Base-by-base conservation (phyloP, 768 basidiomycete species). In the Xerocomus spinulosus region DNA sequence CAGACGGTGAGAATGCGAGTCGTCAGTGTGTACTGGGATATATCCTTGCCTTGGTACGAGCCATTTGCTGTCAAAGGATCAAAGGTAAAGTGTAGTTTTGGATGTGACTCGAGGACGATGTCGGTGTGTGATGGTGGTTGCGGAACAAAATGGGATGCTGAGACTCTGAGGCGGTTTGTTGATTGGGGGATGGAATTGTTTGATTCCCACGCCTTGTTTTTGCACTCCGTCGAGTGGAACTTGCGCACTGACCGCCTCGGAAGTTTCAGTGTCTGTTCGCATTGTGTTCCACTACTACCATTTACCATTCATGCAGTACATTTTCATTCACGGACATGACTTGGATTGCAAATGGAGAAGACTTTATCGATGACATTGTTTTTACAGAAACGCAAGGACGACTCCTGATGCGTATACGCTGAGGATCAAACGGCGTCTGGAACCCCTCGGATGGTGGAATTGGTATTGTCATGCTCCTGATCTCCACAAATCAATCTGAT, bases 1-100 rank as follows among this genome's bases (percentile, higher is more conserved):
- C 54, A 21, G 10, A 37, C 37, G 26, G 44, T 56, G 44, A 55
- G 53, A 41, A 42, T 39, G 21, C 14, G 17, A 24, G 2, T 13
- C 28, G 40, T 14, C 49, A 7, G 30, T 5, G 35, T 34, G 52
- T 35, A 25, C 29, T 36, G 12, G 20, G 23, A 8, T 1, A 35
- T 5, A 53, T n/a, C n/a, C 63, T 44, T 53, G 87, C 88, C 82
- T 92, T 92, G 67, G 90, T 92, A 64, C 90, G 89, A 60, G 90
- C 90, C 90, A 92, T 92, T 54, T 52, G 33, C 55, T n/a, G n/a
- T 52, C 26, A 46, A 44, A 37, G 26, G 3, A 42, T 55, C 23
- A 26, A 25, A 1, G 29, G 54, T 9, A 39, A 45, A 45, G 44
- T 51, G 39, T n/a, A 0, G 32, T 45, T 3, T 37, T 36, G 17